Base-by-base conservation (phyloP, 2,329 filamentous ascomycete species). In the Aureobasidium uvarum region DNA sequence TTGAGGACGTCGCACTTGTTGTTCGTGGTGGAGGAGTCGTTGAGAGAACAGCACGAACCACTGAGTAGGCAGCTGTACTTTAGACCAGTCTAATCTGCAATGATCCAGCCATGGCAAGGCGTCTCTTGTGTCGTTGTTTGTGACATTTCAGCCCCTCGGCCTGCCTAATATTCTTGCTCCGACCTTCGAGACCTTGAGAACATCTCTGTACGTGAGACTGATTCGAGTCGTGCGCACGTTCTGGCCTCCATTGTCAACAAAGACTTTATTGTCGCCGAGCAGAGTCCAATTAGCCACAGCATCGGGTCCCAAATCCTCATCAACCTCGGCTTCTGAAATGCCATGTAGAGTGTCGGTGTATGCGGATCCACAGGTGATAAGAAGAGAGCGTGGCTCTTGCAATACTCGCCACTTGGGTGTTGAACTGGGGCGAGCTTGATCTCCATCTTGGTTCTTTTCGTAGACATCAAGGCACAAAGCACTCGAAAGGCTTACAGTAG, bases 181-280 rank as follows among this genome's bases (percentile, higher is more conserved):
- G 25, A 92, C 77, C 70, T 87, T 91, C 8, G 89, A 89, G 20
- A 96, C 90, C 72, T 89, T 90, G 69, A 94, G 78, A 46, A 98
- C 94, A 79, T 98, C 93, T 69, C 94, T 84, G 74, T 95, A 94
- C 1, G 91, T 95, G 69, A 94, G 78, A 76, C 90, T 93, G 31
- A 86, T 85, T 65, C 91, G 84, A 13, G 82, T 86, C 50, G 79
- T 76, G 48, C 90, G 83, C 60, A 80, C 71, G 72, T 85, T 88
- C 48, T 76, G 77, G 1, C 88, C 89, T 13, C 80, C 78, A 81
- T 60, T 71, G 67, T 51, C 69, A 14, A 72, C 72, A 36, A 80
- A 70, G 3, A n/a, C 25, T 4, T 79, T 75, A 1, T 75, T 74
- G 23, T 85, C 81, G 8, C 84, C 81, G 41, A 94, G 78, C 18